Base-by-base conservation (phyloP, 2,329 filamentous ascomycete species). In the Huntiella abstrusa region DNA sequence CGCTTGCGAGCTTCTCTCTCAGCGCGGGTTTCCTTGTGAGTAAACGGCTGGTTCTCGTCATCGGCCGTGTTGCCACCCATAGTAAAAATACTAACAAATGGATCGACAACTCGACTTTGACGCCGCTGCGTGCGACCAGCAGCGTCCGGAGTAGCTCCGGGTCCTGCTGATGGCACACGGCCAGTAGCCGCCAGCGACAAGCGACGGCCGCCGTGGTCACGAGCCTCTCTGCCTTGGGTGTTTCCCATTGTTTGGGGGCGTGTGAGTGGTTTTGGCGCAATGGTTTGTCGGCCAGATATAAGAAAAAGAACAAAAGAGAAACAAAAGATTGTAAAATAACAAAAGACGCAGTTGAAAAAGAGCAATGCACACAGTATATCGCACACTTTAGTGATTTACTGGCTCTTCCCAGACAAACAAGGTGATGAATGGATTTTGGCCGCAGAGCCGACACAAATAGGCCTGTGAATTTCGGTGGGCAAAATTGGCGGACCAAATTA, bases 1-100 rank as follows among this genome's bases (percentile, higher is more conserved):
- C 85, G 64, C 52, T 80, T 82, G 52, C 88, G 73, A 15, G 85
- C 85, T 59, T 98, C 91, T 37, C 85, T 75, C 63, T 96, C 91
- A 54, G 88, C 83, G 58, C 80, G 87, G 5, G 86, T 95, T 64
- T 96, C 88, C 49, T 84, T 75, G 49, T 85, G 79, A 52, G 74
- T 70, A 48, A 71, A 70, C 0, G 69, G 68, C 4, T 55, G 63
- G 56, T 70, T 57, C 19, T 49, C 48, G 7, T 47, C 45, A 11
- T 32, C 15, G 15, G 33, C 22, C 6, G 35, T 13, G 13, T 41
- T 39, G 13, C 42, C 38, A 38, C 45, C 33, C 42, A 41, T 45
- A n/a, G 22, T 28, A 28, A 28, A 28, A 28, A 28, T 28, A 28
- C 22, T 28, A 15, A 41, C 11, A 8, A 49, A 16, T 11, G 47